A percentile compares a stretch with the other conserved stretches of the same genome.
Evolutionary conservation across 179 eudicot species (phyloP).

Genomic region (Gypsophila paniculata): DNA sequence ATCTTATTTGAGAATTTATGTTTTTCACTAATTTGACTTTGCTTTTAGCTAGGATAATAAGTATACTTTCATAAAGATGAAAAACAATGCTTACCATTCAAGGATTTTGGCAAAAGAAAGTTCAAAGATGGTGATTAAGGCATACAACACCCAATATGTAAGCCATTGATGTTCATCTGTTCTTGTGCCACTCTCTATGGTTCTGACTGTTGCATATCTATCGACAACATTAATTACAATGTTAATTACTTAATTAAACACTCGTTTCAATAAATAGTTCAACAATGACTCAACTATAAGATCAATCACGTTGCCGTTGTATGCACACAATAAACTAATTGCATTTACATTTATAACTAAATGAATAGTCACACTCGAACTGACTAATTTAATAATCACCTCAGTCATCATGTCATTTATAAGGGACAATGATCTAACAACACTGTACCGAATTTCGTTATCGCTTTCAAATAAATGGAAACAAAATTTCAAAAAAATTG

Average conservation of each 20-base stretch:
- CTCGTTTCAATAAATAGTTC: not conserved
- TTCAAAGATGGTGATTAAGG: slow-evolving; percentile 65
- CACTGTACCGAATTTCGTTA: no score
- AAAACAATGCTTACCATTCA: slow-evolving; percentile 47
- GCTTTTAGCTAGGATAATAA: no score
- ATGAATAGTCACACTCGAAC: no score
- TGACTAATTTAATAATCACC: no score
- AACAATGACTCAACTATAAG: not conserved
- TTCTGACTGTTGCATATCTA: slow-evolving; percentile 65
- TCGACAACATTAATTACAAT: not conserved
- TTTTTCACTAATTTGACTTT: no score
- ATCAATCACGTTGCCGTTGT: not conserved
- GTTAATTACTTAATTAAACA: no score
- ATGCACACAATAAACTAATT: no score
- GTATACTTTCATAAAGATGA: not conserved
- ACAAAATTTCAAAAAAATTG: no score
- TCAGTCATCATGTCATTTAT: not conserved
- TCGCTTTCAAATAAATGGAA: no score
- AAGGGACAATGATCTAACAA: no score
- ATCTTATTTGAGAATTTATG: no score
- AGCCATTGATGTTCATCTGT: slow-evolving; percentile 82
- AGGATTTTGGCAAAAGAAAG: slow-evolving; percentile 60
- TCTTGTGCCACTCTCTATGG: slow-evolving; percentile 62
- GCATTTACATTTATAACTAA: no score
- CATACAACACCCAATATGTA: slow-evolving; percentile 73